Evolutionary conservation across 768 basidiomycete species (phyloP).

Genomic region (Ramaria sp.): DNA sequence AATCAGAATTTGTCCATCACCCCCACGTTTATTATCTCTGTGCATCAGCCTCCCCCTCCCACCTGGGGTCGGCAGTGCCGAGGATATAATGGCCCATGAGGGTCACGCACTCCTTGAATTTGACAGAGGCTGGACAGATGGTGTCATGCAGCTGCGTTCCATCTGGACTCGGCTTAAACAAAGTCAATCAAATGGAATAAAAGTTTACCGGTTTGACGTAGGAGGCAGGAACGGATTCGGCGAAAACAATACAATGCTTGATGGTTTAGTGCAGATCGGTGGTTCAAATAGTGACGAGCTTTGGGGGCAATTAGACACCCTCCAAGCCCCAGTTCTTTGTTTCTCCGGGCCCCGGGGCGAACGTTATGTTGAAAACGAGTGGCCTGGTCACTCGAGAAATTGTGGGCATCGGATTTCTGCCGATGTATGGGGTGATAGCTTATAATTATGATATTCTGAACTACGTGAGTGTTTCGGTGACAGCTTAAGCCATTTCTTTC

Average conservation of each 20-base stretch:
- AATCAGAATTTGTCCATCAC: slow-evolving; percentile 47
- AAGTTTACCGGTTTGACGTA: slow-evolving; percentile 30
- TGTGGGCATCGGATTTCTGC: slow-evolving; percentile 29
- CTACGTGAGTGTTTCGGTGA: no score
- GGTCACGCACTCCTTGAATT: slow-evolving; percentile 39
- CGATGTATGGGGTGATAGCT: slow-evolving; percentile 24
- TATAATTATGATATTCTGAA: no score
- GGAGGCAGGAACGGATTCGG: slow-evolving; percentile 16
- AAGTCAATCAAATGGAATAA: slow-evolving; percentile 32
- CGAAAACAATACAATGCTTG: slow-evolving; percentile 19
- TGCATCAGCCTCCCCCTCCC: slow-evolving; percentile 26
- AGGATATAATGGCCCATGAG: slow-evolving; percentile 21
- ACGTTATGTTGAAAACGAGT: background rate
- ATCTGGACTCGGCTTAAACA: slow-evolving; percentile 32
- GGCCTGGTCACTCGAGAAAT: slow-evolving; percentile 20
- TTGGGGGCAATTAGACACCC: slow-evolving; percentile 13
- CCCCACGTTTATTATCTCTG: slow-evolving; percentile 38
- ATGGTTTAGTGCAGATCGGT: slow-evolving; percentile 23
- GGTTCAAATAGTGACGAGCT: slow-evolving; percentile 17
- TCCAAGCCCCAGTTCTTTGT: slow-evolving; percentile 25
- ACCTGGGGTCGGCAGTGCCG: background rate
- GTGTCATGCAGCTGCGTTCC: slow-evolving; percentile 40
- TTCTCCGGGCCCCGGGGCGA: slow-evolving; percentile 23
- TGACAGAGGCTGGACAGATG: slow-evolving; percentile 51
- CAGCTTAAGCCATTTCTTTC: no score